Evolutionary conservation across 2,329 filamentous ascomycete genomes (phyloP), one percentile per base, ranked within the genome.

Genomic region (Escovopsis sp.): DNA sequence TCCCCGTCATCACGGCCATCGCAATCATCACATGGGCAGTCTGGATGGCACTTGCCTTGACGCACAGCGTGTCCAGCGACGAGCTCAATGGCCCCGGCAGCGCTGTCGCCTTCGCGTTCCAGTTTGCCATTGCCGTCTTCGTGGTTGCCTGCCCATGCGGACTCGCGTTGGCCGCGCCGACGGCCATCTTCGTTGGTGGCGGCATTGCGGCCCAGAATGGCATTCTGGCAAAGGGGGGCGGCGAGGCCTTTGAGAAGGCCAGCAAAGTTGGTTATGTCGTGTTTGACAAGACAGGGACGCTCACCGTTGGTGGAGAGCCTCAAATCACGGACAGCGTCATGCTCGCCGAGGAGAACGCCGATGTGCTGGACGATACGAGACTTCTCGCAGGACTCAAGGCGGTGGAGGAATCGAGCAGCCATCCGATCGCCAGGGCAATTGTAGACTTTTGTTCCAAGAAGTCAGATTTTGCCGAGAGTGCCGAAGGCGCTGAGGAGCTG

Each of bases 91-190:
- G 68, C 13, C 61, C 66, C 1, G 78, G 78, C n/a, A 74, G 78
- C 9, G 83, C 79, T 74, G 70, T 74, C 0, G 71, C 79, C 2
- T 89, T 84, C 67, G 80, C 82, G 2, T 69, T 91, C 36, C 79
- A 84, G 47, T 91, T 89, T 52, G 82, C 85, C 13, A 89, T 93
- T 51, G 76, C 85, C 7, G 84, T 91, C 11, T 91, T 93, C 50
- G 84, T 93, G 30, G 80, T 93, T 25, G 84, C 85, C 2, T 93
- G 85, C 53, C 85, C 85, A 2, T 93, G 85, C 53, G 85, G 85
- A 2, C 70, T 93, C 12, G 85, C 81, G 1, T 74, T 93, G 7
- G 85, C 85, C n/a, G 84, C 84, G 0, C 85, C 85, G 1, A 93
- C 85, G 0, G 85, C 85, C 41, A 74, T 93, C 30, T 89, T 89